Base-by-base conservation (phyloP, 2,329 filamentous ascomycete genomes). In the Fusarium domesticum region DNA sequence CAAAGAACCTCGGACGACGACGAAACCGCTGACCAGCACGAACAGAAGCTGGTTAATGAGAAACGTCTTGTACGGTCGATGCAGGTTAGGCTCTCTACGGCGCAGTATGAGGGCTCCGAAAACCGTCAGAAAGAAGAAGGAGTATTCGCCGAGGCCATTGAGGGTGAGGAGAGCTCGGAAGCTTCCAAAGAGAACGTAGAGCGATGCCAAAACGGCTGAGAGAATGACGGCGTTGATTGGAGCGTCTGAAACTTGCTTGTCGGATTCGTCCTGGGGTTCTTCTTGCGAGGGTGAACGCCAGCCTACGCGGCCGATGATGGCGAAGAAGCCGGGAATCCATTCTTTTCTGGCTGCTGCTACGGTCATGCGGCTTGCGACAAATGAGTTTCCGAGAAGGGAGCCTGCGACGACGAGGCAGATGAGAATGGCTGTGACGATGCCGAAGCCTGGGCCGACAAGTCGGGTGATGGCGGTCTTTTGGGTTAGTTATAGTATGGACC, bases 51-150 rank as follows among this genome's bases (percentile, higher is more conserved):
- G 80, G 8, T 81, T 67, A 3, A 74, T 18, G 0, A 81, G 54
- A 12, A 66, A 62, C 0, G 80, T 75, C 58, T 75, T 76, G 54
- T 83, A 84, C 0, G 81, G 80, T 10, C 81, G 63, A 0, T 67
- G 53, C 3, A 84, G 65, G 0, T 65, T 60, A 0, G 80, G 81
- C 57, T 84, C 78, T 1, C 76, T 71, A 43, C 72, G 72, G 11
- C 81, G 73, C 34, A 84, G 62, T 14, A 83, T 64, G 8, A 83
- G 67, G 2, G 78, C 74, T 0, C 80, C 81, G 0, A 83, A 54
- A 0, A 83, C 80, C 0, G 80, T 80, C 20, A 83, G 68, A 56
- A 84, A 81, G 65, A 84, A 84, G 62, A 84, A 84, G 0, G 80
- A 75, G 58, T 80, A 84, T 54, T 81, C 77, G 12, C 76, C 77